Evolutionary conservation across 2,329 filamentous ascomycete species (phyloP).

Genomic region (Plenodomus tracheiphilus): DNA sequence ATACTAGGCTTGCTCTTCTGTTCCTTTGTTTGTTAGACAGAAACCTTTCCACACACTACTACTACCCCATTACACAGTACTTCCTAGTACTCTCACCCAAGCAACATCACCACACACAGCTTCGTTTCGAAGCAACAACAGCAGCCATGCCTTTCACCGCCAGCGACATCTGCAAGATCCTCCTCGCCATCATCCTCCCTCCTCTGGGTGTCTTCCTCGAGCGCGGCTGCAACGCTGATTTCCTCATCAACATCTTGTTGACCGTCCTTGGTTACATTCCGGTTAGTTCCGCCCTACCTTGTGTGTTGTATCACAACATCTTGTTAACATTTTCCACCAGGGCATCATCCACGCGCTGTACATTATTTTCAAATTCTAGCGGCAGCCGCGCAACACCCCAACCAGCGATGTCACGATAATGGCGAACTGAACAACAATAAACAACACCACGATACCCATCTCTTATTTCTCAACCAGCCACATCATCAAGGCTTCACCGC

Average conservation of each 20-base stretch:
- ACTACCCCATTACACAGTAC: constrained; percentile 1
- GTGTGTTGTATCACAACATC: not conserved
- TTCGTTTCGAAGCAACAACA: constrained; percentile 2
- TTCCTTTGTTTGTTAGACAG: constrained; percentile 8
- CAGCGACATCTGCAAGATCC: constrained; percentile 78
- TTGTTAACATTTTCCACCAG: constrained; percentile 22
- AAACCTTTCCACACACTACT: constrained; percentile 7
- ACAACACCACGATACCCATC: constrained; percentile 41
- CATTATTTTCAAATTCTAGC: constrained; percentile 88
- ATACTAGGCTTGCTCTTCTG: constrained; percentile 21
- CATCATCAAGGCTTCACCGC: constrained; percentile 3
- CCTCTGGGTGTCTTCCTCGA: constrained; percentile 94
- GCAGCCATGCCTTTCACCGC: constrained; percentile 63
- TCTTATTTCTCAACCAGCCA: constrained; percentile 13
- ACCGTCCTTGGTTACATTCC: constrained; percentile 66
- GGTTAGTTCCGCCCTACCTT: constrained; percentile 42
- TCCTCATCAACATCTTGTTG: constrained; percentile 90
- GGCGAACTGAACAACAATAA: constrained; percentile 10
- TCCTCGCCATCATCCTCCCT: constrained; percentile 87
- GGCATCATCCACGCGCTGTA: constrained; percentile 91
- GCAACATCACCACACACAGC: not conserved
- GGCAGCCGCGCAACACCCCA: constrained; percentile 10
- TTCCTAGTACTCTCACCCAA: constrained; percentile 1
- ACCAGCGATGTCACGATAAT: constrained; percentile 7
- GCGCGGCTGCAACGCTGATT: constrained; percentile 82